Evolutionary conservation across 1,284 basidiomycete genomes (phyloP).

Genomic region (Ustilago trichophora): DNA sequence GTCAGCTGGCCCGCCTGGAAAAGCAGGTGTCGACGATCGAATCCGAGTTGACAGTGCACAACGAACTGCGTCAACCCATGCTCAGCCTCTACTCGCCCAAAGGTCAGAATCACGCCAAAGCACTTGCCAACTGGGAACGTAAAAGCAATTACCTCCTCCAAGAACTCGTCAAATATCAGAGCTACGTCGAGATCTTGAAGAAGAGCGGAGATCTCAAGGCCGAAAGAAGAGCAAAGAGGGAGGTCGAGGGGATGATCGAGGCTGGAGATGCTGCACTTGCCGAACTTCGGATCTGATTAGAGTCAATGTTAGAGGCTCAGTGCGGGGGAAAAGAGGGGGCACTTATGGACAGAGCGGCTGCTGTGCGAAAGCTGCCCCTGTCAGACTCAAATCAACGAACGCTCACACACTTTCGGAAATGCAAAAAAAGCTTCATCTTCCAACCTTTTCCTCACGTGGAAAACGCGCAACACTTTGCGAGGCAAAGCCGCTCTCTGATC

Average conservation of each 20-base stretch:
- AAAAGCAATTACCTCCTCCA: slow-evolving; percentile 86
- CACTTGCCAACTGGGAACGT: slow-evolving; percentile 88
- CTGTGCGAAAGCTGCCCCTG: too few relatives aligned
- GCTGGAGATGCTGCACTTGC: slow-evolving; percentile 29
- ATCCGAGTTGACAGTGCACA: slow-evolving; percentile 82
- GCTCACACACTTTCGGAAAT: too few relatives aligned
- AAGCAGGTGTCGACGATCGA: slow-evolving; percentile 71
- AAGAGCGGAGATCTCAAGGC: slow-evolving; percentile 31
- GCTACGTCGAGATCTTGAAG: slow-evolving; percentile 85
- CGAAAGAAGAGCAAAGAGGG: slow-evolving; percentile 38
- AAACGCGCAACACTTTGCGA: too few relatives aligned
- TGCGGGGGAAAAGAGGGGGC: too few relatives aligned
- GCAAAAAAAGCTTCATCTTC: too few relatives aligned
- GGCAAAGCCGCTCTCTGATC: too few relatives aligned
- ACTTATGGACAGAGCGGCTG: too few relatives aligned
- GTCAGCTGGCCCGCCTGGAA: slow-evolving; percentile 70
- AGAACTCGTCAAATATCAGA: slow-evolving; percentile 93
- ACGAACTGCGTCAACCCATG: slow-evolving; percentile 85
- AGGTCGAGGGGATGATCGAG: slow-evolving; percentile 46
- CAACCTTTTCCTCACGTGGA: too few relatives aligned
- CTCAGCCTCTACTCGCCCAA: slow-evolving; percentile 77
- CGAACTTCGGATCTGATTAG: not conserved
- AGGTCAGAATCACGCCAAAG: slow-evolving; percentile 78
- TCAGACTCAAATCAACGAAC: too few relatives aligned
- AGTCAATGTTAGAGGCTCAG: too few relatives aligned